Evolutionary conservation across 768 basidiomycete species (phyloP).

Genomic region (Auricularia heimuer): DNA sequence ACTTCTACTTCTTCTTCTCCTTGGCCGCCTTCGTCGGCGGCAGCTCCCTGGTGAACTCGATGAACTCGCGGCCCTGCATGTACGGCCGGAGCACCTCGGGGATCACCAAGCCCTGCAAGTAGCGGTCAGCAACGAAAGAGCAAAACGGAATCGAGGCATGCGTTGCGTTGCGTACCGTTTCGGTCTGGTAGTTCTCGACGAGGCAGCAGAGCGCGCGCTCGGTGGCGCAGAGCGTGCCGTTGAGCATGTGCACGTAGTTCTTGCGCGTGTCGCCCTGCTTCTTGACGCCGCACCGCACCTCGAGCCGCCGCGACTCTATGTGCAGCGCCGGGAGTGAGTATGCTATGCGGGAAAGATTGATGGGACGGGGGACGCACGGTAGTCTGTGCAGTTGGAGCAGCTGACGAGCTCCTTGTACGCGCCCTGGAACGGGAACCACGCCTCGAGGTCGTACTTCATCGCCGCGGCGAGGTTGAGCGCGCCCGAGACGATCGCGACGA

Average conservation of each 20-base stretch:
- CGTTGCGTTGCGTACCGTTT: constrained; percentile 49
- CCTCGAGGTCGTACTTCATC: constrained; percentile 96
- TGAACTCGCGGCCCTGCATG: constrained; percentile 90
- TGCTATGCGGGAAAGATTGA: constrained; percentile 2
- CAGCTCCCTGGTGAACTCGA: constrained; percentile 74
- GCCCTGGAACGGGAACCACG: constrained; percentile 98
- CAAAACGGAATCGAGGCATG: not conserved
- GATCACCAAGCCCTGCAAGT: constrained; percentile 68
- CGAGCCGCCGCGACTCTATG: constrained; percentile 77
- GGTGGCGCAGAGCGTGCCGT: constrained; percentile 94
- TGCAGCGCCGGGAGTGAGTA: not conserved
- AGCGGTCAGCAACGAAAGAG: not conserved
- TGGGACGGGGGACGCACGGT: constrained; percentile 44
- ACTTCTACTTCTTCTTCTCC: constrained; percentile 49
- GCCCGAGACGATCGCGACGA: constrained; percentile 92
- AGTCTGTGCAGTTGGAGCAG: constrained; percentile 98
- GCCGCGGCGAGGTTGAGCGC: constrained; percentile 94
- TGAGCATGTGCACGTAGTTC: constrained; percentile 97
- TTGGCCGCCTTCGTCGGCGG: constrained; percentile 54
- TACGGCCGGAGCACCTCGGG: constrained; percentile 88
- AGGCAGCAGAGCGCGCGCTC: constrained; percentile 94
- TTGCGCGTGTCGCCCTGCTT: constrained; percentile 83
- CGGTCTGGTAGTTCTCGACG: constrained; percentile 97
- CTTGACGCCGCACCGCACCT: constrained; percentile 89
- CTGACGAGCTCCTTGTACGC: constrained; percentile 96